These are phyloP conservation scores for Hanseniaspora jakobsenii DNA, from an alignment of 805 yeast genomes.

Conservation along the genomic window DNA sequence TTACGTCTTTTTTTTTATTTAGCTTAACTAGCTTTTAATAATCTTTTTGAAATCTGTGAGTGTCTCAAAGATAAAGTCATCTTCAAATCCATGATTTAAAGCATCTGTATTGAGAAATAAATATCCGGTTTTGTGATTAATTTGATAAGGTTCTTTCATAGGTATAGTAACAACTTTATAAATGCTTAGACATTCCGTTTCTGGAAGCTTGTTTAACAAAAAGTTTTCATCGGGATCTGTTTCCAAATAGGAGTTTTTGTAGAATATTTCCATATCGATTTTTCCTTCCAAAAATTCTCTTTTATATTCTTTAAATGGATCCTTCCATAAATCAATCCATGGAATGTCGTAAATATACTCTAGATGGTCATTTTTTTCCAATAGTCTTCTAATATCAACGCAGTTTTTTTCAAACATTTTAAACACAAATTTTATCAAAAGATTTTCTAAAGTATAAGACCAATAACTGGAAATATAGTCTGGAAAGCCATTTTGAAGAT, in stretches of 20 bases:
- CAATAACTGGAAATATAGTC: slow-evolving; percentile 1
- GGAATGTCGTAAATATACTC: slow-evolving; percentile 6
- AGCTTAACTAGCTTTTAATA: no score
- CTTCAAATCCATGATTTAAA: not conserved
- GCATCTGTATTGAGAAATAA: not conserved
- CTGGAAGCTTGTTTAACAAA: not conserved
- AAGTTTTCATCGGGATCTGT: not conserved
- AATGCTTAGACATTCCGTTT: not conserved
- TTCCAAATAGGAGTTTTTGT: slow-evolving; percentile 1
- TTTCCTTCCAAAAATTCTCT: not conserved
- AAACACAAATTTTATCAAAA: not conserved
- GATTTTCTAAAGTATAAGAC: not conserved
- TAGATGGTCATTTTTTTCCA: not conserved
- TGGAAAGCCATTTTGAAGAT: not conserved
- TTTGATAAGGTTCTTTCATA: not conserved
- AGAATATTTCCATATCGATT: not conserved
- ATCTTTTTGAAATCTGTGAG: no score
- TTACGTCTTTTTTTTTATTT: no score
- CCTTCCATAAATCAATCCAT: not conserved
- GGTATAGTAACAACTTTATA: not conserved
- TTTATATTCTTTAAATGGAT: not conserved
- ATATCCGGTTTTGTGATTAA: not conserved
- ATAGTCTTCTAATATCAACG: not conserved
- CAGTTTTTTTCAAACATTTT: not conserved
- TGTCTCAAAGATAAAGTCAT: not conserved